A percentile compares a stretch with the other conserved stretches of the same genome.
Evolutionary conservation across 1,139 yeast species (phyloP).

Genomic region (Blastobotrys buckinghamii): DNA sequence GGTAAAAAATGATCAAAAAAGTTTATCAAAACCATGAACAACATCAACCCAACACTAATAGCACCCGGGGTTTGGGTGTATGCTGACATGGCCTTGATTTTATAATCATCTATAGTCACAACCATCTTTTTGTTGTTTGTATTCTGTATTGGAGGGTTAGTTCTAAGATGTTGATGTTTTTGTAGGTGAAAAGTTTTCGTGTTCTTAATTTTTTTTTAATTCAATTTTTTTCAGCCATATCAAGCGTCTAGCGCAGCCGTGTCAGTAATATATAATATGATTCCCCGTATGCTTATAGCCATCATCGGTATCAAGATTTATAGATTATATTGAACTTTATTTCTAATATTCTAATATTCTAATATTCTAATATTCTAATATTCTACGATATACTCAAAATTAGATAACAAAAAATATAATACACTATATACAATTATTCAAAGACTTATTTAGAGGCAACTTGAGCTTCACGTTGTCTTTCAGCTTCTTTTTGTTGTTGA

Average conservation of each 20-base stretch:
- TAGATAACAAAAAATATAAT: neutral
- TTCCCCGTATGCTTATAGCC: too few species aligned
- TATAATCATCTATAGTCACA: neutral
- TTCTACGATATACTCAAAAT: too few species aligned
- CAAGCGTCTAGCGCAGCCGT: too few species aligned
- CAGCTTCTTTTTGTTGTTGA: conserved; percentile 47
- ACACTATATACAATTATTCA: neutral
- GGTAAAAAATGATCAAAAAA: conserved; percentile 30
- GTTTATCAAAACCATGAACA: conserved; percentile 47
- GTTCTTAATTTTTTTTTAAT: too few species aligned
- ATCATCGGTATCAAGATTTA: too few species aligned
- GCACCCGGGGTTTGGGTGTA: conserved; percentile 46
- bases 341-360: too few species aligned
- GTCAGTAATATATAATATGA: too few species aligned
- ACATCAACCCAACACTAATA: conserved; percentile 54
- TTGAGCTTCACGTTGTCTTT: conserved; percentile 19
- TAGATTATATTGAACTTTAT: too few species aligned
- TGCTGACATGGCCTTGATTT: neutral
- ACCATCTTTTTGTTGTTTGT: neutral
- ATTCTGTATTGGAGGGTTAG: too few species aligned
- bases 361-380: too few species aligned
- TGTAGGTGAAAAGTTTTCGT: too few species aligned
- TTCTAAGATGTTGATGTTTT: neutral
- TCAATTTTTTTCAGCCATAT: too few species aligned
- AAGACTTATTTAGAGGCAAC: neutral